Evolutionary conservation across 768 basidiomycete species (phyloP).

Genomic region (Lentinula raphanica): DNA sequence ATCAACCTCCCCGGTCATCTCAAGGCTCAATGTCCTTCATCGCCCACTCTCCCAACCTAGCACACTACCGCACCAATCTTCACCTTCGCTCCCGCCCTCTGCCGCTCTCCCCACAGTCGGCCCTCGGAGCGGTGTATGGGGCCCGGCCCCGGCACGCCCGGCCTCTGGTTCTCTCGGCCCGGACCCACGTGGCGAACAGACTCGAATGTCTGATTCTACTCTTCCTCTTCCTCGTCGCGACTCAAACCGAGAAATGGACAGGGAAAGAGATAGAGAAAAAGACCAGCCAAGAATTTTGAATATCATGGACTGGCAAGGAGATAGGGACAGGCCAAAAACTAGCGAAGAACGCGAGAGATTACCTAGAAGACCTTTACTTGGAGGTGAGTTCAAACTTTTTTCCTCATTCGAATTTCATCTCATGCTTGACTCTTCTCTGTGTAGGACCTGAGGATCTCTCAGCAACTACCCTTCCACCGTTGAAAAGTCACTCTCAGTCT

Average conservation of each 20-base stretch:
- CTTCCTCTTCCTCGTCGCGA: neutral
- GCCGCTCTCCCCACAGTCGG: neutral
- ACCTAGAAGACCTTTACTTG: neutral
- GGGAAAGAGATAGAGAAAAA: neutral
- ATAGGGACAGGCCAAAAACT: neutral
- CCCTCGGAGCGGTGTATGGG: neutral
- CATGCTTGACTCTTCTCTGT: neutral
- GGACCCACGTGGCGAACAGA: constrained; percentile 3
- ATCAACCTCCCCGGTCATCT: neutral
- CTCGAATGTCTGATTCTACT: neutral
- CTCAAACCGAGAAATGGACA: neutral
- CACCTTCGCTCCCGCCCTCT: neutral
- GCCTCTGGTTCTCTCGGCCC: neutral
- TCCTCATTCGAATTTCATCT: neutral
- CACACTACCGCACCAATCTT: neutral
- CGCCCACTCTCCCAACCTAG: neutral
- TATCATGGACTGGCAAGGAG: constrained; percentile 8
- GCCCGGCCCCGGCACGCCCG: neutral
- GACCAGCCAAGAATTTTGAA: constrained; percentile 5
- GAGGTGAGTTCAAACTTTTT: neutral
- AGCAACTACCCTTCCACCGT: neutral
- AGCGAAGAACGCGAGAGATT: neutral
- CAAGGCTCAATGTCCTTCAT: neutral
- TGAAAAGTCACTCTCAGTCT: neutral
- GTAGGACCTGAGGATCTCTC: neutral